These are phyloP conservation scores for Tetrahymena elliotti DNA, from an alignment of 73 alveolate genomes.

Conservation along the genomic window DNA sequence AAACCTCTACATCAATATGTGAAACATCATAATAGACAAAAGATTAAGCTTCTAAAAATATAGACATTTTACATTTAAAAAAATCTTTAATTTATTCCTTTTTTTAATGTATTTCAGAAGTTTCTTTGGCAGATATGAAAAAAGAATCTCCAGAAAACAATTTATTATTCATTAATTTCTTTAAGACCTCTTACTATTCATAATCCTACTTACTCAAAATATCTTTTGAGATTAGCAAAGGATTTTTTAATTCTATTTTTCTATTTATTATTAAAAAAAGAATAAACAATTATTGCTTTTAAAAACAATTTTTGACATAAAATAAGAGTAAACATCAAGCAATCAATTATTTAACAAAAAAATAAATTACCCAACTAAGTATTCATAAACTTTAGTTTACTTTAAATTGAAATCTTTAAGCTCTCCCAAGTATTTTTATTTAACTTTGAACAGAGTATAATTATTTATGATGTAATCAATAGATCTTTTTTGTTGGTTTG, in stretches of 20 bases:
- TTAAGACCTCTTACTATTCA: background rate
- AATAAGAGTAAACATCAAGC: no score
- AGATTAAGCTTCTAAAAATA: no score
- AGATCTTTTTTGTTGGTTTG: background rate
- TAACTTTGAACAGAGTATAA: background rate
- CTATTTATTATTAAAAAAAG: background rate
- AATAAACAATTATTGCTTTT: background rate
- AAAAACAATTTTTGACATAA: no score
- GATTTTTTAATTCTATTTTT: background rate
- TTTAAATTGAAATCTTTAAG: background rate
- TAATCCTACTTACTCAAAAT: background rate
- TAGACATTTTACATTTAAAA: no score
- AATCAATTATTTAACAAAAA: background rate
- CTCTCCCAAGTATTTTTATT: background rate
- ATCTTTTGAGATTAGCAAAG: background rate
- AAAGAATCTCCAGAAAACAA: no score
- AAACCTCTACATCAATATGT: no score
- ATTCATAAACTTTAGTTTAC: background rate
- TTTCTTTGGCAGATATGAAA: no score
- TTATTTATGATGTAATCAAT: background rate
- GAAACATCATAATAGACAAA: no score
- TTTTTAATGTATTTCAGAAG: no score
- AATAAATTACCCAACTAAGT: background rate
- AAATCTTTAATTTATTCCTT: no score
- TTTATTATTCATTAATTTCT: no score